Base-by-base conservation (phyloP, 495 filamentous ascomycete species). In the Hyaloscypha hepaticicola region DNA sequence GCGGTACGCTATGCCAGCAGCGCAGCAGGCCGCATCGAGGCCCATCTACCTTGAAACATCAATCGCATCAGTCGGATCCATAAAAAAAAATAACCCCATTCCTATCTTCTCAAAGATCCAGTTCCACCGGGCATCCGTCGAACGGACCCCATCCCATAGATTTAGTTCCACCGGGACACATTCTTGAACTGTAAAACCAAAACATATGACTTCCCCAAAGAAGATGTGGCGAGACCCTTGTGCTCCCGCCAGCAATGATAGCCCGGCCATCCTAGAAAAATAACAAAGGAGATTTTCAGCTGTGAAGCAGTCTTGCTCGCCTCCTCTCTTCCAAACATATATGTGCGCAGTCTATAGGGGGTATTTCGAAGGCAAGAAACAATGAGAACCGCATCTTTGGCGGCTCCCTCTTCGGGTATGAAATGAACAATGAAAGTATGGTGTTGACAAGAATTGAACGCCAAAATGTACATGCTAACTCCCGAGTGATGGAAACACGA, bases 351-450 rank as follows among this genome's bases (percentile, higher is more conserved):
- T 78, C 75, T 78, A 77, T 78, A 73, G 58, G 69, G 76, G 76
- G 76, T 75, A 75, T 77, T 73, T 76, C 65, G 72, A 76, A 74
- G 61, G 33, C 61, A 66, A 66, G 49, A 68, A 73, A 74, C 74
- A 73, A 59, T 65, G 63, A 61, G 68, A 67, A 65, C 25, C 62
- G 55, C 66, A 21, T 69, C 61, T 61, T 58, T 65, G 58, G 61
- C 61, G 57, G 45, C 52, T 65, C 62, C 33, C 26, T 59, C 72
- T 72, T 72, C 69, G 66, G 71, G 69, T 67, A 72, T 73, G 58
- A 51, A 61, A 14, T 25, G 51, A 61, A 70, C 66, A 70, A 72
- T 61, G 66, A 70, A 60, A 69, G 60, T 64, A 38, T 67, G 28
- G 29, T 50, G 21, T 50, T 28, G 11, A 53, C 49, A 65, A 63